Percentiles rank a stretch among this genome's conserved stretches.
Conservation (phyloP, 2,329 filamentous ascomycete species). For the Cadophora sp. region DNA sequence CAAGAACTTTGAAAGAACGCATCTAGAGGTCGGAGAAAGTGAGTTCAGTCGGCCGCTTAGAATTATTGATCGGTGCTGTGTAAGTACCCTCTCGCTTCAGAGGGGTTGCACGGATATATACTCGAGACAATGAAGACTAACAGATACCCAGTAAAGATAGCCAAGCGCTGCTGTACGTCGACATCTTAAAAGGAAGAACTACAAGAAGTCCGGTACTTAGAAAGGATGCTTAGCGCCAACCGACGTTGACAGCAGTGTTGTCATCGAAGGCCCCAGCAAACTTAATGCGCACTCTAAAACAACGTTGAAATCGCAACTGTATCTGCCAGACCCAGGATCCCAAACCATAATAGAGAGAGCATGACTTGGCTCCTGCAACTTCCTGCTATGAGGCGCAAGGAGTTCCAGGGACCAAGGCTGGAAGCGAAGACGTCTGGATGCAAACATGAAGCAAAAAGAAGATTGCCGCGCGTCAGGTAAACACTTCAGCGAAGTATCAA, state of each 20-base stretch:
- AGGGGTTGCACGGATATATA: neutral
- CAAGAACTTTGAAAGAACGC: constrained; percentile 8
- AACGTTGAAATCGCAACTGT: neutral
- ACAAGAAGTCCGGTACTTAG: constrained; percentile 7
- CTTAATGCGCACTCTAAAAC: constrained; percentile 7
- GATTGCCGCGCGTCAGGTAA: constrained; percentile 5
- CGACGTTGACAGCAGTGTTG: neutral
- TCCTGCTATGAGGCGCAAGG: neutral
- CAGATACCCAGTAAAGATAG: neutral
- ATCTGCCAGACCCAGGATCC: constrained; percentile 11
- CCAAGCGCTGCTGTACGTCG: neutral
- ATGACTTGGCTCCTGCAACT: constrained; percentile 9
- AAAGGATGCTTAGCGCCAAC: constrained; percentile 8
- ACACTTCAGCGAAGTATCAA: neutral
- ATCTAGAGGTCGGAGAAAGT: neutral
- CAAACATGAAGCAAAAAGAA: constrained; percentile 3
- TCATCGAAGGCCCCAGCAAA: neutral
- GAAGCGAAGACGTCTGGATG: neutral
- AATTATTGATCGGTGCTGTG: neutral
- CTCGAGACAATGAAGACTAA: neutral
- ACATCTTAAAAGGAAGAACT: neutral
- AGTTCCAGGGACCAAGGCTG: constrained; percentile 3
- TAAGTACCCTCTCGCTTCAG: neutral
- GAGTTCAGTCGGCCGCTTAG: neutral
- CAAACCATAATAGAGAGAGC: neutral